Evolutionary conservation across 192 early-diverging fungal genomes (phyloP), one percentile per base, ranked within the genome.

Genomic region (Phycomyces nitens): DNA sequence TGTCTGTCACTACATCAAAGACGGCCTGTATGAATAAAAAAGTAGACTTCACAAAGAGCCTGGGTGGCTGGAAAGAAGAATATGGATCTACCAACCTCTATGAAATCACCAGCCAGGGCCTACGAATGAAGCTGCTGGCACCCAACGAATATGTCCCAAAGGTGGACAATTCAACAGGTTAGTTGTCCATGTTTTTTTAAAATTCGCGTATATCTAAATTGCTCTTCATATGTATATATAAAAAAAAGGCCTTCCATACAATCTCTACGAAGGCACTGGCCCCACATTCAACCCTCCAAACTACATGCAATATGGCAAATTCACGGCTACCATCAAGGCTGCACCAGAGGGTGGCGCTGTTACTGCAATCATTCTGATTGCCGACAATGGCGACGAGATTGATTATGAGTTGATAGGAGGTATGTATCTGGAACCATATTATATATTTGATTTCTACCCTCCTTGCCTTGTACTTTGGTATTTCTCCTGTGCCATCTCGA

Each of bases 401-500:
- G 81, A 83, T 60, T 80, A 71, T 54, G 81, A 83, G 69, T 41
- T 74, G 15, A 70, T 80, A 8, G 77, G 72, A n/a, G 65, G 72
- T 42, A 69, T 75, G 11, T 41, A 7, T 14, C 14, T 40, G 7
- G 3, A 18, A 3, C 11, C 16, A 42, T 23, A 15, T 51, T 29
- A 18, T 53, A 11, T 21, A 10, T 24, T 40, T 20, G 41, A 10
- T 10, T 14, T 10, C 41, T 42, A 14, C 14, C 41, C 14, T 42
- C 41, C 14, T 7, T 14, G 8, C 14, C 14, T 42, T 42, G 7
- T 10, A 10, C 41, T 42, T 10, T 42, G 7, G 41, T n/a, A 47
- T 47, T 47, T 47, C 12, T 47, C 12, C 44, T 11, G 29, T 34
- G 43, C 24, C 5, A 29, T 38, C 43, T 47, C 18, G 40, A 23